Evolutionary conservation across 2,329 filamentous ascomycete genomes (phyloP).

Genomic region (Pseudocercospora eumusae): DNA sequence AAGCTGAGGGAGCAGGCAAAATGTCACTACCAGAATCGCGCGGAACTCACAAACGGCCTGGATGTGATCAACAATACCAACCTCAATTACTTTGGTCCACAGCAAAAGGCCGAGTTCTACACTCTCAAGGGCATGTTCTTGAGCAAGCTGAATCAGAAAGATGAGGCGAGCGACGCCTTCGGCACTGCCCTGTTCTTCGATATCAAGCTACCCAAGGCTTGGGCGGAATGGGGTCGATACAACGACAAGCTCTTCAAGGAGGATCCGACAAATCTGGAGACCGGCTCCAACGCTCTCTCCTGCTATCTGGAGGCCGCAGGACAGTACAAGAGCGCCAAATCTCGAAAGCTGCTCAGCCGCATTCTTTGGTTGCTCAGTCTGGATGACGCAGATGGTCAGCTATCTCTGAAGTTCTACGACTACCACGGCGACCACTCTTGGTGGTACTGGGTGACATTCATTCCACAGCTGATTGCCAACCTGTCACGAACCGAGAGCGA

Average conservation of each 20-base stretch:
- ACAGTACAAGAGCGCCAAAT: conserved; percentile 96
- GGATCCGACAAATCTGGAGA: conserved; percentile 75
- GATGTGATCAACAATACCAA: conserved; percentile 99
- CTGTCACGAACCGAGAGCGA: conserved; percentile 77
- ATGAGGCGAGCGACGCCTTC: conserved; percentile 90
- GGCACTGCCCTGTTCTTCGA: conserved; percentile 95
- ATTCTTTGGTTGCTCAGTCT: conserved; percentile 95
- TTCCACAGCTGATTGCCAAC: conserved; percentile 90
- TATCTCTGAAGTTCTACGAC: conserved; percentile 85
- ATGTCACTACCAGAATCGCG: conserved; percentile 95
- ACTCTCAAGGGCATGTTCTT: conserved; percentile 99
- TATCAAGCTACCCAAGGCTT: conserved; percentile 91
- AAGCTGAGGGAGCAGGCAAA: conserved; percentile 98
- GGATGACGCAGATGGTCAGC: conserved; percentile 80
- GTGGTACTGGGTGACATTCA: conserved; percentile 99
- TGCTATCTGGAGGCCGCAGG: conserved; percentile 96
- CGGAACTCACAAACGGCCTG: conserved; percentile 85
- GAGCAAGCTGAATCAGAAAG: conserved; percentile 85
- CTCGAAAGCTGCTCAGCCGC: conserved; percentile 85
- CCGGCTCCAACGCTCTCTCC: conserved; percentile 87
- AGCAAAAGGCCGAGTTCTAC: conserved; percentile 98
- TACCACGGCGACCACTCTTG: conserved; percentile 97
- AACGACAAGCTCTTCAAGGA: conserved; percentile 96
- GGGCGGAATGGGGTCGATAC: conserved; percentile 99
- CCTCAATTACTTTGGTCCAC: conserved; percentile 92